Conservation (phyloP, 805 yeast species). For the Candida sonorensis region DNA sequence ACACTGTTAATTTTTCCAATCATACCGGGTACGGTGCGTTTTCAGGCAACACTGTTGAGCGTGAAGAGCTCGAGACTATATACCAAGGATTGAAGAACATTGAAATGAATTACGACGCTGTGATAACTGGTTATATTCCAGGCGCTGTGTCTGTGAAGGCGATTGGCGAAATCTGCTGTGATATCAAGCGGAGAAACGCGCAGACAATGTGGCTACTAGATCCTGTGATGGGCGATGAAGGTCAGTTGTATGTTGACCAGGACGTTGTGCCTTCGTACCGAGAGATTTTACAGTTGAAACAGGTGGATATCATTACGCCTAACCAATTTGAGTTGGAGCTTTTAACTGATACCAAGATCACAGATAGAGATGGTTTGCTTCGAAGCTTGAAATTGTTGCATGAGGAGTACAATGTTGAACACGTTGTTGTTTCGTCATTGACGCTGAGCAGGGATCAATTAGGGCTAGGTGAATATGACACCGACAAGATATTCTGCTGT, state of each 20-base stretch:
- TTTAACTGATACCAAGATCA: slow-evolving; percentile 37
- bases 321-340: slow-evolving; percentile 86
- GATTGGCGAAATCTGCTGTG: slow-evolving; percentile 31
- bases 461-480: slow-evolving; percentile 7
- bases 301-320: slow-evolving; percentile 76
- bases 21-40: slow-evolving; percentile 66
- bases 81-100: slow-evolving; percentile 32
- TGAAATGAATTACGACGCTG: slow-evolving; percentile 39
- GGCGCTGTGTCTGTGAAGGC: slow-evolving; percentile 42
- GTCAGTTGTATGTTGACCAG: slow-evolving; percentile 55
- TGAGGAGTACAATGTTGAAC: slow-evolving; percentile 37
- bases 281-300: slow-evolving; percentile 34
- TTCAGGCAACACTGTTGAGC: slow-evolving; percentile 38
- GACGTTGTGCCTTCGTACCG: slow-evolving; percentile 55
- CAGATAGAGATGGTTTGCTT: slow-evolving; percentile 30
- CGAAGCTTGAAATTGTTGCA: slow-evolving; percentile 47
- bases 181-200: slow-evolving; percentile 30
- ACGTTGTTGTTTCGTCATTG: slow-evolving; percentile 65
- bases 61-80: slow-evolving; percentile 32
- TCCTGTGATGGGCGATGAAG: slow-evolving; percentile 81
- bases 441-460: slow-evolving; percentile 14
- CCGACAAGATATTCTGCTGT: slow-evolving; percentile 33
- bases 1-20: slow-evolving; percentile 61
- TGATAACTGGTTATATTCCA: slow-evolving; percentile 66
- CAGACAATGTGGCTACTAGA: slow-evolving; percentile 52